Evolutionary conservation across 2,329 filamentous ascomycete genomes (phyloP).

Genomic region (Alternaria atra): DNA sequence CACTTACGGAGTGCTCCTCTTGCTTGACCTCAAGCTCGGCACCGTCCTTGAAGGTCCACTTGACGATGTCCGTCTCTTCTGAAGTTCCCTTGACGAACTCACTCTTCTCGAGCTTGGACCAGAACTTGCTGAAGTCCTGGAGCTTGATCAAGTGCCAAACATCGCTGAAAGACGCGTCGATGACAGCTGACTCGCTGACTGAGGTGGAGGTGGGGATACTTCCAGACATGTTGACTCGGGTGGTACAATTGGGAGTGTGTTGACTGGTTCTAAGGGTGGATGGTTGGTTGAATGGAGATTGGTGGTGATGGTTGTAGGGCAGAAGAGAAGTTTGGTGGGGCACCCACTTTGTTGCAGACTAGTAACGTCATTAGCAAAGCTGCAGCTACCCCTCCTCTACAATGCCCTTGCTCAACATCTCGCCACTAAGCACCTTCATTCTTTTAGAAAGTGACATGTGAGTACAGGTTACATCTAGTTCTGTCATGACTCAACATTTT

Average conservation of each 20-base stretch:
- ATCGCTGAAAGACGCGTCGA: conserved; percentile 70
- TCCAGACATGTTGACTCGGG: conserved; percentile 32
- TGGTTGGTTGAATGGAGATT: background rate
- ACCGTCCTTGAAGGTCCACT: conserved; percentile 76
- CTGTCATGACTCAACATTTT: no score
- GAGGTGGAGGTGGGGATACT: conserved; percentile 72
- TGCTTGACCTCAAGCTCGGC: conserved; percentile 76
- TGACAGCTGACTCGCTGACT: conserved; percentile 72
- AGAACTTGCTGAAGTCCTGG: conserved; percentile 73
- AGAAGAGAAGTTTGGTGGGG: conserved; percentile 29
- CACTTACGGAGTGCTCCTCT: conserved; percentile 74
- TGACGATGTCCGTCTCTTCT: conserved; percentile 72
- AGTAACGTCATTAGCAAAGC: conserved; percentile 28
- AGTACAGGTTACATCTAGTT: background rate
- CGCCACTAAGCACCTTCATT: conserved; percentile 21
- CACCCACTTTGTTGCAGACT: conserved; percentile 19
- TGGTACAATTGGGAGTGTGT: conserved; percentile 14
- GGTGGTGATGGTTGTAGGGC: conserved; percentile 10
- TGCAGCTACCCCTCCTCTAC: conserved; percentile 40
- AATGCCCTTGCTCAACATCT: conserved; percentile 22
- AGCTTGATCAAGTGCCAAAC: conserved; percentile 82
- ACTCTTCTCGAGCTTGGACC: conserved; percentile 68
- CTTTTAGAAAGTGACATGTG: background rate
- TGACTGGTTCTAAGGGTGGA: conserved; percentile 2
- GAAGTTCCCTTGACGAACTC: conserved; percentile 70